A percentile compares a stretch with the other conserved stretches of the same genome.
These are phyloP conservation scores for Ogataea paradorogensis DNA, from an alignment of 805 yeast species.

Conservation along the genomic window DNA sequence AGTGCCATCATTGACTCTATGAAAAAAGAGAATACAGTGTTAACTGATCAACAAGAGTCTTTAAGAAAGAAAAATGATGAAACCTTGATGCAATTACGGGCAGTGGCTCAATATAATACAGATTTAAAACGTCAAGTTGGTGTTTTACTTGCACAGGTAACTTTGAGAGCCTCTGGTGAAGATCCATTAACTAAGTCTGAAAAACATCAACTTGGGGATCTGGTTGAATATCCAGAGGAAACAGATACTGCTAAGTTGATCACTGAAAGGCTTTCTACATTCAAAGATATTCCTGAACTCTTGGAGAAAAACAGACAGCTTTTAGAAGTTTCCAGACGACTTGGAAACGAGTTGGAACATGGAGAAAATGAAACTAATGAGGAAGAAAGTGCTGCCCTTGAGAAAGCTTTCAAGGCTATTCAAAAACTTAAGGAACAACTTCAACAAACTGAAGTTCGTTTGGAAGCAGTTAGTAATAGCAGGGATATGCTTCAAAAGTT, in stretches of 20 bases:
- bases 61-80: constrained; percentile 37
- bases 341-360: constrained; percentile 68
- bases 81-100: constrained; percentile 43
- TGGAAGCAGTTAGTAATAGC: constrained; percentile 57
- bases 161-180: constrained; percentile 53
- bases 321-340: constrained; percentile 60
- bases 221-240: constrained; percentile 40
- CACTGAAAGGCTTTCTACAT: constrained; percentile 68
- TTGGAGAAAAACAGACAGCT: constrained; percentile 75
- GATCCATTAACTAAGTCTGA: constrained; percentile 65
- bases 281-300: constrained; percentile 63
- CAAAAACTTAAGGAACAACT: constrained; percentile 59
- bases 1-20: constrained; percentile 53
- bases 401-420: constrained; percentile 62
- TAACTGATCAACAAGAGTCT: constrained; percentile 20
- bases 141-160: constrained; percentile 62
- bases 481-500: constrained; percentile 57
- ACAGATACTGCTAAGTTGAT: constrained; percentile 73
- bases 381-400: constrained; percentile 26
- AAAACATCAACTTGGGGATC: constrained; percentile 55
- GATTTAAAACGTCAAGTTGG: constrained; percentile 87
- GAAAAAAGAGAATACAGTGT: constrained; percentile 39
- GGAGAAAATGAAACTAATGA: constrained; percentile 55
- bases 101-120: constrained; percentile 53
- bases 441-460: constrained; percentile 46